Evolutionary conservation across 2,329 filamentous ascomycete species (phyloP), one percentile per base, ranked within the genome.

Genomic region (Amesomyces nigricolor): DNA sequence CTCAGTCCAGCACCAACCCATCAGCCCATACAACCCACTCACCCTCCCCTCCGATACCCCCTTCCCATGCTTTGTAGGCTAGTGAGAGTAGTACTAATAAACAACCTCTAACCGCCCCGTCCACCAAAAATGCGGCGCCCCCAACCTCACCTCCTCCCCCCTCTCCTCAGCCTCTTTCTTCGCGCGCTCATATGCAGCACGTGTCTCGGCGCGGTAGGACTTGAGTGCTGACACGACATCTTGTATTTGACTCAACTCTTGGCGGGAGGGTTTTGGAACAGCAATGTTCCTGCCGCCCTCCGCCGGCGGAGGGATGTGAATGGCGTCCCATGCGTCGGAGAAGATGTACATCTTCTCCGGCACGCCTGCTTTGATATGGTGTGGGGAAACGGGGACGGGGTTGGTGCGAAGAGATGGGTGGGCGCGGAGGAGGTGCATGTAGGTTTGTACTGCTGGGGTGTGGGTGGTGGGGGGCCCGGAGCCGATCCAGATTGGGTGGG

Each of bases 291-390:
- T 11, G 16, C 17, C 17, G 17, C 40, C 40, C 9, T 19, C 16
- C 8, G 17, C 30, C 17, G 22, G 32, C 30, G 42, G 35, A 8
- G 53, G 47, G 7, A 13, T 32, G 3, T 79, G 57, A 51, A 79
- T 75, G 5, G 71, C 71, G 56, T 75, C 72, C 80, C 80, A 83
- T 0, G 80, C 79, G 1, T 71, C 72, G 29, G 75, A 70, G 60
- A 77, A 82, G 39, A 83, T 65, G 53, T 72, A 74, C 0, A 71
- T 67, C 0, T 70, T 67, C 0, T 65, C 47, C 4, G 79, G 79
- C 4, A 75, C 78, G 1, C 80, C 80, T 0, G 77, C 77, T 2
- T 64, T 67, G 14, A 78, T 67, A 52, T 83, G 80, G 17, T 69
- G 67, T 11, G 79, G 77, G 6, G 74, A 75, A 5, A 70, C 76